A percentile compares a stretch with the other conserved stretches of the same genome.
phyloP scores from a whole-genome alignment of 495 filamentous ascomycete genomes.

The Hypoxylon crocopeplum region DNA sequence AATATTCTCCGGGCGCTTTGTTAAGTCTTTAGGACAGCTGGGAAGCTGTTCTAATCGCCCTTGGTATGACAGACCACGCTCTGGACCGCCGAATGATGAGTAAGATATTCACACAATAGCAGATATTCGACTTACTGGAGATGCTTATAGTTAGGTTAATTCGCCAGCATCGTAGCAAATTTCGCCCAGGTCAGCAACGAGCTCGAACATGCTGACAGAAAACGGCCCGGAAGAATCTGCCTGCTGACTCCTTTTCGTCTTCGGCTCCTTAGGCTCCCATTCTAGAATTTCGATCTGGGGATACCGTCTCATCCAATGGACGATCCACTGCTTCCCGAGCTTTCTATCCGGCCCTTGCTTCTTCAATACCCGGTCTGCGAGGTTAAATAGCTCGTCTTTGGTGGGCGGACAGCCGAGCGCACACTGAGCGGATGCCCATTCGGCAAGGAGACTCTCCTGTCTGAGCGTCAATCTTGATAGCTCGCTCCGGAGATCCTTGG shows the following conservation, averaged over 20 bases:
- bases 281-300: slow-evolving; percentile 23
- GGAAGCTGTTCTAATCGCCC: too few relatives aligned
- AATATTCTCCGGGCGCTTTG: too few relatives aligned
- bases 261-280: slow-evolving; percentile 17
- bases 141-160: slow-evolving; percentile 5
- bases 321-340: slow-evolving; percentile 33
- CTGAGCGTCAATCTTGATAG: slow-evolving; percentile 19
- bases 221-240: background rate
- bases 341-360: slow-evolving; percentile 14
- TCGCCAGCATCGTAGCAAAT: too few relatives aligned
- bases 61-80: too few relatives aligned
- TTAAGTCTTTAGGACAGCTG: too few relatives aligned
- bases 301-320: slow-evolving; percentile 31
- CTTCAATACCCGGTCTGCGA: slow-evolving; percentile 17
- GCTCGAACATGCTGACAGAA: slow-evolving; percentile 7
- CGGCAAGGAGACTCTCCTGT: slow-evolving; percentile 24
- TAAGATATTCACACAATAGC: too few relatives aligned
- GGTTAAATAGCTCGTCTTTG: slow-evolving; percentile 22
- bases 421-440: slow-evolving; percentile 27
- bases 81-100: too few relatives aligned
- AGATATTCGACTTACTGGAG: too few relatives aligned
- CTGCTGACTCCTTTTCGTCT: background rate
- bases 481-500: slow-evolving; percentile 13
- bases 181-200: background rate
- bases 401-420: slow-evolving; percentile 21